Evolutionary conservation across 441 rosid species (phyloP).

Genomic region (Lepidium campestre): DNA sequence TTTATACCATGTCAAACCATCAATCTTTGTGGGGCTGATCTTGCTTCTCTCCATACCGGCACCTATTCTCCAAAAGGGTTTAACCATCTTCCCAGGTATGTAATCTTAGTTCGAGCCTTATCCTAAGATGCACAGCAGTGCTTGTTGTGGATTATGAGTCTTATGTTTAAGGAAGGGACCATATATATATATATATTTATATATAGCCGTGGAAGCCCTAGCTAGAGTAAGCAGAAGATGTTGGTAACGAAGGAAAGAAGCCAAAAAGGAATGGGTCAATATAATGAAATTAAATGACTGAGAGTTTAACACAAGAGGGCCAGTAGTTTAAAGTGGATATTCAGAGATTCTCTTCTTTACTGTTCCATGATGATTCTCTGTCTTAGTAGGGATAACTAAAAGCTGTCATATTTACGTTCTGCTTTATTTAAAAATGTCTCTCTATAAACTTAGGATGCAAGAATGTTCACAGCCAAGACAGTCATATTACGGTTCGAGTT

Average conservation of each 20-base stretch:
- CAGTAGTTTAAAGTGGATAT: constrained; percentile 43
- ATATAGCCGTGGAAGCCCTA: constrained; percentile 26
- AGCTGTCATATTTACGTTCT: constrained; percentile 13
- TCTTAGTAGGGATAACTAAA: constrained; percentile 17
- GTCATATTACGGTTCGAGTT: background rate
- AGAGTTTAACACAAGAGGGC: constrained; percentile 54
- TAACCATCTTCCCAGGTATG: constrained; percentile 41
- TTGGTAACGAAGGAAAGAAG: constrained; percentile 15
- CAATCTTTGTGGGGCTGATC: constrained; percentile 34
- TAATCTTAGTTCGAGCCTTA: constrained; percentile 8
- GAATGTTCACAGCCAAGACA: background rate
- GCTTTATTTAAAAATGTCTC: background rate
- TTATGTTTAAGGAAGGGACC: constrained; percentile 28
- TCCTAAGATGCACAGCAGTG: background rate
- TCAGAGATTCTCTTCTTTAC: constrained; percentile 41
- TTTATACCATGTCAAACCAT: constrained; percentile 67
- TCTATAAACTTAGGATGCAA: background rate
- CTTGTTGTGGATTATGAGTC: constrained; percentile 28
- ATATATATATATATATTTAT: constrained; percentile 22
- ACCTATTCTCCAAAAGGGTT: constrained; percentile 60
- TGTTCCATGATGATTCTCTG: constrained; percentile 23
- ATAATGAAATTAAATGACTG: constrained; percentile 28
- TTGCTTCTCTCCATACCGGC: constrained; percentile 27
- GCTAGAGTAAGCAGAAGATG: constrained; percentile 17
- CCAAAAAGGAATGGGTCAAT: constrained; percentile 61